Evolutionary conservation across 768 basidiomycete genomes (phyloP).

Genomic region (Tricholoma furcatifolium): DNA sequence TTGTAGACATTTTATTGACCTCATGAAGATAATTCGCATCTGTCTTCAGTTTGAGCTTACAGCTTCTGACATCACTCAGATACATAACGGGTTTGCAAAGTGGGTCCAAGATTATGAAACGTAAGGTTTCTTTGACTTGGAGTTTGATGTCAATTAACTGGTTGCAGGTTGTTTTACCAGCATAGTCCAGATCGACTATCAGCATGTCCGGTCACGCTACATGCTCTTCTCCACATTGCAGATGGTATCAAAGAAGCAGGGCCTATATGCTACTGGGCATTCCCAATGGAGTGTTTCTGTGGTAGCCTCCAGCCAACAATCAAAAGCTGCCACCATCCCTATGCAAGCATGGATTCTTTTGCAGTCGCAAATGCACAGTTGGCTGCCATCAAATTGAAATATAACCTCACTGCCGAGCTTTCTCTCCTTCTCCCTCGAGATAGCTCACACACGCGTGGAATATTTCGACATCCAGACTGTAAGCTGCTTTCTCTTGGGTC

Average conservation of each 20-base stretch:
- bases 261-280: no score
- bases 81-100: constrained; percentile 20
- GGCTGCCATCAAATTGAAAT: no score
- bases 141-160: not conserved
- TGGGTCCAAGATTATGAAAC: constrained; percentile 31
- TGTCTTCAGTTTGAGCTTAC: constrained; percentile 33
- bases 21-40: constrained; percentile 25
- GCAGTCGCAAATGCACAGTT: no score
- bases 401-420: no score
- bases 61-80: constrained; percentile 14
- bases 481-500: no score
- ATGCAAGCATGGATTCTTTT: no score
- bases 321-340: no score
- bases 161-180: constrained; percentile 31
- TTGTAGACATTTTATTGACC: constrained; percentile 36
- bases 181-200: constrained; percentile 18
- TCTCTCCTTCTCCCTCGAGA: no score
- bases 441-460: no score
- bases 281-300: no score
- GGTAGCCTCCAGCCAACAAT: no score
- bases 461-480: no score
- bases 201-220: constrained; percentile 29
- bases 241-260: constrained; percentile 28
- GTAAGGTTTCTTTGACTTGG: constrained; percentile 7
- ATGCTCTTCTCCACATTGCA: constrained; percentile 32